phyloP scores from a whole-genome alignment of 495 filamentous ascomycete genomes.

The Penicillium argentinense region DNA sequence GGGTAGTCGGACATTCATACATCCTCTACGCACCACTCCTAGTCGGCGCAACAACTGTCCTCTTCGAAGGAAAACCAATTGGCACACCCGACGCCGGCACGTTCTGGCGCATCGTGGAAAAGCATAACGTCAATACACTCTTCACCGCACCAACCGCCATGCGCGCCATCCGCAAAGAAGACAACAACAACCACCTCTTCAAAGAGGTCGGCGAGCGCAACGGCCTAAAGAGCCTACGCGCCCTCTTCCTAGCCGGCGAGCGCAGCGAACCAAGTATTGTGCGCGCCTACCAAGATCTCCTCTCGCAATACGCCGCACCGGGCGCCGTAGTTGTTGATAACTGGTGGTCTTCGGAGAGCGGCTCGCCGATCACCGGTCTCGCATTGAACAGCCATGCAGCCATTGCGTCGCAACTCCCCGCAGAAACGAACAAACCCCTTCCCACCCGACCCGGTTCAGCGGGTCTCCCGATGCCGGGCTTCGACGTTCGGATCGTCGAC shows the following conservation, averaged over 20 bases:
- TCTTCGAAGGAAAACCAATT: conserved; percentile 91
- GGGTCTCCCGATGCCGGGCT: conserved; percentile 87
- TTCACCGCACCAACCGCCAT: conserved; percentile 88
- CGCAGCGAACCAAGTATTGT: conserved; percentile 86
- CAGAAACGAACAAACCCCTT: conserved; percentile 29
- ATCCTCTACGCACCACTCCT: conserved; percentile 85
- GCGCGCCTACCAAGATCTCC: conserved; percentile 69
- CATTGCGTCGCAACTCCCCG: conserved; percentile 5
- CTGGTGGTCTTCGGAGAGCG: conserved; percentile 95
- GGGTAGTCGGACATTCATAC: conserved; percentile 83
- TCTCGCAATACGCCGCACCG: conserved; percentile 60
- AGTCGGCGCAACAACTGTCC: conserved; percentile 78
- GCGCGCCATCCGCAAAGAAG: conserved; percentile 81
- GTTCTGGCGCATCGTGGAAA: conserved; percentile 84
- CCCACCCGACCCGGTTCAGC: conserved; percentile 79
- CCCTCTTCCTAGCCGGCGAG: conserved; percentile 85
- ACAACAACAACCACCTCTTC: conserved; percentile 69
- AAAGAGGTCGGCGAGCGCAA: conserved; percentile 58
- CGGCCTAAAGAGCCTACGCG: conserved; percentile 65
- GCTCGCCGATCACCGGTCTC: conserved; percentile 83
- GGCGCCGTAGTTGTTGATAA: conserved; percentile 80
- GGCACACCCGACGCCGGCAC: conserved; percentile 84
- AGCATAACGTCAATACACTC: conserved; percentile 78
- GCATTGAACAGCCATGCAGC: conserved; percentile 51
- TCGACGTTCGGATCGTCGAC: conserved; percentile 80